phyloP scores from a whole-genome alignment of 2,329 filamentous ascomycete genomes.

The Pseudogymnoascus verrucosus region DNA sequence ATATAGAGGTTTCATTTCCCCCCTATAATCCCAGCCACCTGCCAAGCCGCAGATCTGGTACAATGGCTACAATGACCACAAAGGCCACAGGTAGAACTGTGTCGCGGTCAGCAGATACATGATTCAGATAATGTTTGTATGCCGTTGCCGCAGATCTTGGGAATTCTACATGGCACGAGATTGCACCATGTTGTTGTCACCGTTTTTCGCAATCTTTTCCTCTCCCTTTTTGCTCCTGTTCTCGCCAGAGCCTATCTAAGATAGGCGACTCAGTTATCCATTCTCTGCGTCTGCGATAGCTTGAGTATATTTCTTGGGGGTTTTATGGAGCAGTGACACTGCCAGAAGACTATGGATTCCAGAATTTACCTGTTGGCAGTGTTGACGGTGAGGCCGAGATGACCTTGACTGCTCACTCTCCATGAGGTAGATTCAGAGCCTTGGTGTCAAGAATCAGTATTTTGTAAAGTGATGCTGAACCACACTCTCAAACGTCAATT shows the following conservation, averaged over 20 bases:
- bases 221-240: background rate
- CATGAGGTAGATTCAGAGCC: background rate
- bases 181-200: background rate
- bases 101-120: background rate
- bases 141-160: background rate
- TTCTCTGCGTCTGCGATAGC: background rate
- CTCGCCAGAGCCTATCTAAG: background rate
- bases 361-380: background rate
- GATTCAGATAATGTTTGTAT: conserved; percentile 6
- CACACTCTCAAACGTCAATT: background rate
- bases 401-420: background rate
- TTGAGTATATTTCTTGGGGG: background rate
- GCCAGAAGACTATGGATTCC: background rate
- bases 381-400: background rate
- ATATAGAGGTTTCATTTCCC: background rate
- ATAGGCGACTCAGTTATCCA: background rate
- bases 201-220: background rate
- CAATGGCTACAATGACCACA: background rate
- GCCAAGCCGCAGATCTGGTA: conserved; percentile 1
- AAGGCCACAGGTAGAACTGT: background rate
- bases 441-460: background rate
- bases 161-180: conserved; percentile 1
- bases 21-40: background rate
- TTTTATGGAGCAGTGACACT: background rate
- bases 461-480: background rate